A percentile compares a stretch with the other conserved stretches of the same genome.
Conservation (phyloP, 257 asterid species). For the Salvia hispanica region DNA sequence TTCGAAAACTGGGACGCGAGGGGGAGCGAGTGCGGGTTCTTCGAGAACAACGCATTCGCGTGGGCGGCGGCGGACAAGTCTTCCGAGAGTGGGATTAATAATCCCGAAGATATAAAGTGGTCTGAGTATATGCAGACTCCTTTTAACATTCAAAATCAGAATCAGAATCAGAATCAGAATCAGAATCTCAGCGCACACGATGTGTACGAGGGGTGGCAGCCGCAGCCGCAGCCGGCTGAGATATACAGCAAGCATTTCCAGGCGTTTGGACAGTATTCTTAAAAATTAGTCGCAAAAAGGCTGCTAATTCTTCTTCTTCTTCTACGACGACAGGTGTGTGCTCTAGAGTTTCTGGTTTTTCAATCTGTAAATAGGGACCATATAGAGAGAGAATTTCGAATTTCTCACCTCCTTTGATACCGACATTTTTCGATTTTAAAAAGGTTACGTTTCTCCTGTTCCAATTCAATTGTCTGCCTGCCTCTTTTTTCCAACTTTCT, state of each 20-base stretch:
- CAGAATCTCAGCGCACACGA: constrained; percentile 41
- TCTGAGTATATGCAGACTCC: constrained; percentile 72
- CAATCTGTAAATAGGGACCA: constrained; percentile 67
- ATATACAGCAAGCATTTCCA: constrained; percentile 62
- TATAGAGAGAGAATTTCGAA: constrained; percentile 36
- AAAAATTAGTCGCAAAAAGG: constrained; percentile 19
- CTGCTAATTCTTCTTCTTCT: background rate
- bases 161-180: constrained; percentile 21
- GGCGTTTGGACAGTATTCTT: constrained; percentile 71
- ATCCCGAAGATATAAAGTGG: constrained; percentile 65
- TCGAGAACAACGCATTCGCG: constrained; percentile 40
- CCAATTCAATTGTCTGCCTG: background rate
- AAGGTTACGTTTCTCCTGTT: constrained; percentile 18
- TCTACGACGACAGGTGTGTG: constrained; percentile 49
- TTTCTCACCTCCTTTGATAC: constrained; percentile 38
- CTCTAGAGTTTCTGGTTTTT: constrained; percentile 39
- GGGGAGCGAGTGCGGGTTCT: constrained; percentile 37
- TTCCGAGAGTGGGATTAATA: constrained; percentile 9
- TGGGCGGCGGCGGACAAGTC: constrained; percentile 45
- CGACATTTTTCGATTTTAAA: constrained; percentile 40
- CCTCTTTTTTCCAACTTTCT: constrained; percentile 16
- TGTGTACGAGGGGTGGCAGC: constrained; percentile 41
- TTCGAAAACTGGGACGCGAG: constrained; percentile 41
- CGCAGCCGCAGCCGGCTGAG: constrained; percentile 50
- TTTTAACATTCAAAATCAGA: no score